phyloP scores from a whole-genome alignment of 2,329 filamentous ascomycete species.

The Drechslerella stenobrocha region DNA sequence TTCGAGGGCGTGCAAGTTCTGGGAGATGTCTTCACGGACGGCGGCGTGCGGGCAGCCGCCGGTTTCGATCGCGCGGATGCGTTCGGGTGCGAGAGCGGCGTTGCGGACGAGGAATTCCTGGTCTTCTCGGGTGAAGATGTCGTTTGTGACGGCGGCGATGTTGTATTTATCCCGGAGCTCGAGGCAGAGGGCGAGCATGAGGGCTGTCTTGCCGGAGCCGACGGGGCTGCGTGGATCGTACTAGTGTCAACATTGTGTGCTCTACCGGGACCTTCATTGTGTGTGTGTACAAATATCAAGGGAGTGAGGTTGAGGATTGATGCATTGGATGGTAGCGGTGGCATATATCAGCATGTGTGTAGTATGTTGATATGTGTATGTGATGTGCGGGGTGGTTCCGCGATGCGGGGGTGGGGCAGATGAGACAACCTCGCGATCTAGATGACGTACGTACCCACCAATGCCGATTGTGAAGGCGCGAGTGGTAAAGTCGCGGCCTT shows the following conservation, averaged over 20 bases:
- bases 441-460: conserved; percentile 79
- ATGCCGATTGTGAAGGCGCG: conserved; percentile 96
- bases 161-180: conserved; percentile 78
- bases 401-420: no score
- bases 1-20: conserved; percentile 89
- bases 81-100: conserved; percentile 75
- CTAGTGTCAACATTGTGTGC: no score
- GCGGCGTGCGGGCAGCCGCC: conserved; percentile 96
- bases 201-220: conserved; percentile 92
- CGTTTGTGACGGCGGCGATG: conserved; percentile 95
- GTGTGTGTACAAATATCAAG: no score
- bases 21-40: conserved; percentile 92
- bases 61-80: conserved; percentile 95
- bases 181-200: conserved; percentile 91
- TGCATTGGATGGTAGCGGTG: no score
- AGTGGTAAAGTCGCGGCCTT: conserved; percentile 83
- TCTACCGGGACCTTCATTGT: no score
- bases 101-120: conserved; percentile 93
- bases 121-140: conserved; percentile 97
- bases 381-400: neutral
- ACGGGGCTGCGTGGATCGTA: conserved; percentile 70
- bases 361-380: conserved; percentile 1
- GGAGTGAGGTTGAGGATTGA: no score
- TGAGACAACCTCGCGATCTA: neutral
- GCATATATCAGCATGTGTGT: neutral